Evolutionary conservation across 1,139 yeast species (phyloP).

Genomic region (Ogataea hybrid): DNA sequence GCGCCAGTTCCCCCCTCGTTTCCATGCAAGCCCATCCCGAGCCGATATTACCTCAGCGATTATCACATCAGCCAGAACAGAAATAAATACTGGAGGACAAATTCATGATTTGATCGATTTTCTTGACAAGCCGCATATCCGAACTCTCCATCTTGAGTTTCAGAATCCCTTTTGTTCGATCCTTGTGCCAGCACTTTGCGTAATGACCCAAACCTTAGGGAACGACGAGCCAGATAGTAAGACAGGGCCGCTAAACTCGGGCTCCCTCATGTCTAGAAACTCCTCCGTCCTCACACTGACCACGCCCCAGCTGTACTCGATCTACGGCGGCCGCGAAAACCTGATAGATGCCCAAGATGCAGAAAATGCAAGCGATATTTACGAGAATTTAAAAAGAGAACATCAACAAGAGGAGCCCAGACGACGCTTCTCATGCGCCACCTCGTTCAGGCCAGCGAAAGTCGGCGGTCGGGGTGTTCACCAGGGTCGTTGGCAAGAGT

Average conservation of each 20-base stretch:
- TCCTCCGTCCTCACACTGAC: conserved; percentile 33
- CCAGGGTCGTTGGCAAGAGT: conserved; percentile 22
- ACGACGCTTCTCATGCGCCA: not conserved
- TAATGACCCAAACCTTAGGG: not conserved
- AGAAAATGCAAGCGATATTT: conserved; percentile 20
- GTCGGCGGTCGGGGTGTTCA: conserved; percentile 1
- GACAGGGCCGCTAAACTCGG: not conserved
- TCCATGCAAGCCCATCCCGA: no score
- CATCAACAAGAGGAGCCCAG: conserved; percentile 3
- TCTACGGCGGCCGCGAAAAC: conserved; percentile 39
- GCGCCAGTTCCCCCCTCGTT: no score
- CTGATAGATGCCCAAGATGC: conserved; percentile 22
- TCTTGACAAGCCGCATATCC: not conserved
- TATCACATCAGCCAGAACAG: not conserved
- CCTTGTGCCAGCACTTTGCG: no score
- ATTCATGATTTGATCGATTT: not conserved
- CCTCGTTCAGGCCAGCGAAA: not conserved
- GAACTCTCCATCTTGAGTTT: no score
- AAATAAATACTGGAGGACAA: conserved; percentile 2
- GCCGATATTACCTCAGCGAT: not conserved
- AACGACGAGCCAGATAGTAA: not conserved
- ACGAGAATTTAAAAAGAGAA: conserved; percentile 19
- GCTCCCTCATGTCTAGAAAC: conserved; percentile 7
- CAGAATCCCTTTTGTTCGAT: no score
- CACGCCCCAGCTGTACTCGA: conserved; percentile 48